Percentiles rank a stretch among this genome's conserved stretches.
These are phyloP conservation scores for Plenodomus lindquistii DNA, from an alignment of 2,329 filamentous ascomycete genomes.

Conservation along the genomic window DNA sequence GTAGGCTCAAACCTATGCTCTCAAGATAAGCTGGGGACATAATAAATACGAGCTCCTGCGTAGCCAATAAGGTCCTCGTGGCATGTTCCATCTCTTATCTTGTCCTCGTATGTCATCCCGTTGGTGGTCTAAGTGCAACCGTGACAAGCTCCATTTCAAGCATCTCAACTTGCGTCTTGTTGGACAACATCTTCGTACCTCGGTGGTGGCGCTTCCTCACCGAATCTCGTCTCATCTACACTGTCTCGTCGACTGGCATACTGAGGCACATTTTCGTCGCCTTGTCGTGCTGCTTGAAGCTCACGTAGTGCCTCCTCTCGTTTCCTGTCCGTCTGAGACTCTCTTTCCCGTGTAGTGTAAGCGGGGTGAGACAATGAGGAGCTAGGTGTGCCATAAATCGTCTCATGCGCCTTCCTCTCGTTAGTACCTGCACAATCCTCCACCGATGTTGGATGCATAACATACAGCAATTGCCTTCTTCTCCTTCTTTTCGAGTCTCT, in stretches of 20 bases:
- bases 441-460: not conserved
- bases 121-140: not conserved
- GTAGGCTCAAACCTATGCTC: no score
- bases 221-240: conserved; percentile 12
- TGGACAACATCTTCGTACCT: conserved; percentile 16
- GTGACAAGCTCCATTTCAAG: not conserved
- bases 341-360: conserved; percentile 5
- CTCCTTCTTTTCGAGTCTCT: conserved; percentile 26
- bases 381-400: conserved; percentile 9
- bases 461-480: conserved; percentile 25
- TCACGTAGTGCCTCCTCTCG: conserved; percentile 11
- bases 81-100: not conserved
- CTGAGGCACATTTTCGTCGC: conserved; percentile 4
- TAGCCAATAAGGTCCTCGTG: no score
- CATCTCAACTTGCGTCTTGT: not conserved
- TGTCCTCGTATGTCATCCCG: not conserved
- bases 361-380: conserved; percentile 11
- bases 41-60: no score
- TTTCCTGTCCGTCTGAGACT: conserved; percentile 10
- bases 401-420: conserved; percentile 15
- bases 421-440: not conserved
- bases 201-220: conserved; percentile 16
- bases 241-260: conserved; percentile 13
- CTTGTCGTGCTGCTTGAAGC: conserved; percentile 9
- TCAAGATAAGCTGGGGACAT: no score